Percentiles rank a stretch among this genome's conserved stretches.
Conservation (phyloP, 2,329 filamentous ascomycete genomes). For the Piedraia hortae region DNA sequence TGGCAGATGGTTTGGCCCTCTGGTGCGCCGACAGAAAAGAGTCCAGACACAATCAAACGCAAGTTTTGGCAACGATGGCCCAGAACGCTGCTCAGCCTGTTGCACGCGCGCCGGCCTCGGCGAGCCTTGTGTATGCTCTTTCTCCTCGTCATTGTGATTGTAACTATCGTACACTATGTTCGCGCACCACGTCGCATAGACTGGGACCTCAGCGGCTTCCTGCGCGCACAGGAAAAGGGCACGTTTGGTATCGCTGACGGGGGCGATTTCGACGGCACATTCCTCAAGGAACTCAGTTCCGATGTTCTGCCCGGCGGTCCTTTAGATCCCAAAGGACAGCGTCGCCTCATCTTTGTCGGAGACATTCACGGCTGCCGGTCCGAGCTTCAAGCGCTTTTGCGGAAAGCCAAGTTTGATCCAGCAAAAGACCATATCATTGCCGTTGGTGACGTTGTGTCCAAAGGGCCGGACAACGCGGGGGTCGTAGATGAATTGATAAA, state of each 20-base stretch:
- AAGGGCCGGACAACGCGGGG: constrained; percentile 57
- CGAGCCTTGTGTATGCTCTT: too few relatives aligned
- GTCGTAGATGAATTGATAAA: constrained; percentile 51
- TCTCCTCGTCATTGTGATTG: too few relatives aligned
- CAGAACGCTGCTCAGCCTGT: too few relatives aligned
- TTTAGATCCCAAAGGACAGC: constrained; percentile 14
- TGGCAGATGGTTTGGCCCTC: too few relatives aligned
- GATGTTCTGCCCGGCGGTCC: constrained; percentile 10
- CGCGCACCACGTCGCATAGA: too few relatives aligned
- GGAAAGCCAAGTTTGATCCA: constrained; percentile 34
- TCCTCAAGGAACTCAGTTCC: constrained; percentile 22
- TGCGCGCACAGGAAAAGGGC: constrained; percentile 5
- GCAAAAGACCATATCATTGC: constrained; percentile 47
- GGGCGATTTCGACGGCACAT: constrained; percentile 7
- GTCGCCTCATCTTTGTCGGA: constrained; percentile 53
- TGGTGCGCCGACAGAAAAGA: too few relatives aligned
- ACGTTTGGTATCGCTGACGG: constrained; percentile 10
- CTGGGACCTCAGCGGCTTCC: too few relatives aligned
- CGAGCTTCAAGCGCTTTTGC: constrained; percentile 34
- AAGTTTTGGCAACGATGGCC: too few relatives aligned
- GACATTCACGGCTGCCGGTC: constrained; percentile 75
- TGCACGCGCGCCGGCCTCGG: too few relatives aligned
- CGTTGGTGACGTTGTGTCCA: constrained; percentile 55
- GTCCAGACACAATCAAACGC: too few relatives aligned
- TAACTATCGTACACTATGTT: too few relatives aligned